phyloP scores from a whole-genome alignment of 2,329 filamentous ascomycete genomes.

The Scedosporium minutisporum region DNA sequence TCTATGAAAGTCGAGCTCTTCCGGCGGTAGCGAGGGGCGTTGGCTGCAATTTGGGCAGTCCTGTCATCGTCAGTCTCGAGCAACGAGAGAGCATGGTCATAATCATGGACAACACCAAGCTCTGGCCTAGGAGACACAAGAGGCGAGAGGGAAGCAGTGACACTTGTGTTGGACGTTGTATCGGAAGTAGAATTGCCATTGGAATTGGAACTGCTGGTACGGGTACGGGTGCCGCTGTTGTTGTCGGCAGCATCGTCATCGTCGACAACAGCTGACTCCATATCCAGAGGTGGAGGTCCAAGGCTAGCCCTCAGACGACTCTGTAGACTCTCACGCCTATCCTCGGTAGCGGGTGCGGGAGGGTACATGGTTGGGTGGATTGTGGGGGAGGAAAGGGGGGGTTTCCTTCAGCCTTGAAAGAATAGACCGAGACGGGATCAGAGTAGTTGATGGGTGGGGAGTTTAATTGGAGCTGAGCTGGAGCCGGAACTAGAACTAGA shows the following conservation, averaged over 20 bases:
- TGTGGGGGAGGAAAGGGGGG: not conserved
- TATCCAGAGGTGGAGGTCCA: not conserved
- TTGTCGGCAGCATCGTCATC: not conserved
- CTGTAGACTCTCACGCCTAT: not conserved
- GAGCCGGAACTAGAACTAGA: too few species aligned
- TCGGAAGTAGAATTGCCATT: not conserved
- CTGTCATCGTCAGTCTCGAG: conserved; percentile 32
- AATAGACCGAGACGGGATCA: not conserved
- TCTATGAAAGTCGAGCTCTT: conserved; percentile 95
- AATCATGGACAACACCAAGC: conserved; percentile 3
- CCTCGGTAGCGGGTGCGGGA: not conserved
- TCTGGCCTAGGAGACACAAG: not conserved
- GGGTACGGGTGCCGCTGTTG: not conserved
- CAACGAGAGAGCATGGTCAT: not conserved
- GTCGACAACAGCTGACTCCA: not conserved
- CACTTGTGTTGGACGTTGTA: not conserved
- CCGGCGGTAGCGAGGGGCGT: conserved; percentile 79
- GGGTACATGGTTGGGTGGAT: not conserved
- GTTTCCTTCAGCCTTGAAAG: not conserved
- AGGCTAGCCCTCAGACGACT: not conserved
- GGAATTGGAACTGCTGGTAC: not conserved
- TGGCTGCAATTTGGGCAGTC: conserved; percentile 85
- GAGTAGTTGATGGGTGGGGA: not conserved
- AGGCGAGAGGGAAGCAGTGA: not conserved
- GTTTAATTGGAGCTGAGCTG: not conserved